A percentile compares a stretch with the other conserved stretches of the same genome.
phyloP scores from a whole-genome alignment of 495 filamentous ascomycete species.

The Aspergillus sclerotioniger region DNA sequence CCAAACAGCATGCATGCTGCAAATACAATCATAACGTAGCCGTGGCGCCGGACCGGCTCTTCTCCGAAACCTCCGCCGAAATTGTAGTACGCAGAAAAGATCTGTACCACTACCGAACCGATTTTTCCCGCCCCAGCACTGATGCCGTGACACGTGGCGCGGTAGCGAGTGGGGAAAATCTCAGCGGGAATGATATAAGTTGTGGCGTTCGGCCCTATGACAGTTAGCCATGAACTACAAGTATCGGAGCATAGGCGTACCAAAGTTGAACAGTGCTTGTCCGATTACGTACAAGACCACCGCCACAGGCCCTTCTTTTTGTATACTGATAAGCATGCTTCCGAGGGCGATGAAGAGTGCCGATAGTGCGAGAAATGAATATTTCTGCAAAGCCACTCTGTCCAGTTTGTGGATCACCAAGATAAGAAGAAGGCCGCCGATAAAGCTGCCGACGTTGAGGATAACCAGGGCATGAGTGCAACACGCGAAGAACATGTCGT shows the following conservation, averaged over 20 bases:
- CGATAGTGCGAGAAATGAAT: conserved; percentile 47
- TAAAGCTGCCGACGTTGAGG: conserved; percentile 45
- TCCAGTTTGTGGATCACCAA: conserved; percentile 45
- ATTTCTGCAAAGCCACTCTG: conserved; percentile 47
- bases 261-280: conserved; percentile 65
- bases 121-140: conserved; percentile 56
- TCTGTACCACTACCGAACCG: conserved; percentile 56
- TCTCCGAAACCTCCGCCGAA: conserved; percentile 34
- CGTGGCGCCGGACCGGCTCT: conserved; percentile 37
- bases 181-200: conserved; percentile 63
- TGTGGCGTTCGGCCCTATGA: conserved; percentile 53
- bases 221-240: not conserved
- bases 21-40: conserved; percentile 46
- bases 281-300: conserved; percentile 58
- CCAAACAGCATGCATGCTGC: conserved; percentile 48
- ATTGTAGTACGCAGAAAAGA: conserved; percentile 48
- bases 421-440: conserved; percentile 46
- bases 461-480: conserved; percentile 41
- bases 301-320: conserved; percentile 39
- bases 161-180: conserved; percentile 60
- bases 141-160: conserved; percentile 56
- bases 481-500: conserved; percentile 39
- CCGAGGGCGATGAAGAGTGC: conserved; percentile 50
- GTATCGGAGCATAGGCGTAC: conserved; percentile 21
- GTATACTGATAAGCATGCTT: conserved; percentile 44